Base-by-base conservation (phyloP, 2,329 filamentous ascomycete genomes). In the Penicillium frequentans region DNA sequence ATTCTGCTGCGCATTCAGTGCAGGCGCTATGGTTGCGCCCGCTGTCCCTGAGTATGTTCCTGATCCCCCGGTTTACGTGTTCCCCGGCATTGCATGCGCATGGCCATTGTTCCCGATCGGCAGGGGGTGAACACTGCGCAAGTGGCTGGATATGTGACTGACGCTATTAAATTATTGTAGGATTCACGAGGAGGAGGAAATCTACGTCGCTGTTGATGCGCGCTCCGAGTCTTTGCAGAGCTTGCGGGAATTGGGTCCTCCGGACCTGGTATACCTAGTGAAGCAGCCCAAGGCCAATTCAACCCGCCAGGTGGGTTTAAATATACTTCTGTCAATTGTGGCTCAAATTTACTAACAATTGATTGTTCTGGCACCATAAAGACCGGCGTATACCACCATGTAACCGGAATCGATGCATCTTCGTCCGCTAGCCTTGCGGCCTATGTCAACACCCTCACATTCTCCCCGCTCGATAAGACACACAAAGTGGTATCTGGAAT, bases 401-500 rank as follows among this genome's bases (percentile, higher is more conserved):
- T 97, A 67, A 96, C 92, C 39, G 95, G 95, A 59, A 88, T 97
- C 71, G 95, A 99, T 78, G 95, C 95, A 49, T 99, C 95, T 2
- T 98, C 95, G 7, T 98, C 95, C 10, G 95, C 95, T 57, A 98
- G 93, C 77, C 81, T 99, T 58, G 95, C 95, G 42, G 95, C 95
- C 66, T 99, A 99, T 77, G 96, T 99, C 78, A 99, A 98, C 77
- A 98, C 93, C 39, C 83, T 99, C 59, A 97, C 93, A 46, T 96
- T 97, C 77, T 89, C 89, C 63, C 90, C 93, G 53, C 86, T 89
- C 63, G 90, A 93, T 64, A 91, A 90, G 72, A 82, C 89, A 59
- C 86, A 90, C 71, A 98, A 97, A 79, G 95, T 98, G 56, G 89
- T 92, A 9, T 95, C 96, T 63, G 95, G 95, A 5, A 82, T 96